Conservation (phyloP, 257 asterid genomes). For the Henckelia pumila region DNA sequence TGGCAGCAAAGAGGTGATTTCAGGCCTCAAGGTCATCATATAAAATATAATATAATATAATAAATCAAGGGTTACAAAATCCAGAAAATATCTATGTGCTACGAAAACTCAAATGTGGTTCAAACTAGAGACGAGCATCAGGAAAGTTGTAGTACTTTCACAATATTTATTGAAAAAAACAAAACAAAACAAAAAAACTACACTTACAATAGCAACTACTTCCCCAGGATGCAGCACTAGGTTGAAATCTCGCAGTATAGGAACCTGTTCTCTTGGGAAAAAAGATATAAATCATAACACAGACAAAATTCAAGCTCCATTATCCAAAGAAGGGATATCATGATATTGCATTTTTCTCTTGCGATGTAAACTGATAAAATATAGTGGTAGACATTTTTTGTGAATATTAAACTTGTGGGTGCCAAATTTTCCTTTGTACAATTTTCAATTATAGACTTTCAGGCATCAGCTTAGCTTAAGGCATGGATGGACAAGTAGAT, state of each 20-base stretch:
- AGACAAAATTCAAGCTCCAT: background rate
- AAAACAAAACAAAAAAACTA: too few relatives aligned
- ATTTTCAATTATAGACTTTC: constrained; percentile 7
- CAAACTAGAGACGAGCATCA: constrained; percentile 4
- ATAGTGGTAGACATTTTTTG: background rate
- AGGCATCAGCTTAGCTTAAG: background rate
- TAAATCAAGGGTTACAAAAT: constrained; percentile 9
- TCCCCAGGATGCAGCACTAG: constrained; percentile 76
- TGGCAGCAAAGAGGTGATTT: constrained; percentile 13
- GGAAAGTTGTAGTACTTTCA: background rate
- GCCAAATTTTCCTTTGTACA: background rate
- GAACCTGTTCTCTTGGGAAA: constrained; percentile 51
- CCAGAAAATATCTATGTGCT: constrained; percentile 16
- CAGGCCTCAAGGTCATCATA: constrained; percentile 8
- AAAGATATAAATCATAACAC: constrained; percentile 11
- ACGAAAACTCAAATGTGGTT: constrained; percentile 14
- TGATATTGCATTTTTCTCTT: constrained; percentile 13
- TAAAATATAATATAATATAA: background rate
- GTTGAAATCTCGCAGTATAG: constrained; percentile 62
- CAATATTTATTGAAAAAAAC: background rate
- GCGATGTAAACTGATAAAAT: constrained; percentile 4
- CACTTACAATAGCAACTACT: constrained; percentile 89
- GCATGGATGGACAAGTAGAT: constrained; percentile 1
- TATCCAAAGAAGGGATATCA: constrained; percentile 7
- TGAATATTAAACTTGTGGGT: too few relatives aligned